Evolutionary conservation across 257 asterid species (phyloP).

Genomic region (Primulina huaijiensis): DNA sequence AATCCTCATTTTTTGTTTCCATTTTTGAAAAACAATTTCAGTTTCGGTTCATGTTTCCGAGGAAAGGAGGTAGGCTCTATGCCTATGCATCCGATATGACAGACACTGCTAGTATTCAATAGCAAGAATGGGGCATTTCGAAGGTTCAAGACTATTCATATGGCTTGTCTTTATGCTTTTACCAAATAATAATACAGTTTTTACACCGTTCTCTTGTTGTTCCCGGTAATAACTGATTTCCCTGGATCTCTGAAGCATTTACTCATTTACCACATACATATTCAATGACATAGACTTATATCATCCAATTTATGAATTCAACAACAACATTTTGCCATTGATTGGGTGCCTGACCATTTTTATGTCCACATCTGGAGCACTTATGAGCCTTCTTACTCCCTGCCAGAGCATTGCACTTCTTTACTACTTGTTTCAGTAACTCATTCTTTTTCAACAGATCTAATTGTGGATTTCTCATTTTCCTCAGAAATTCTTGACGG

Average conservation of each 20-base stretch:
- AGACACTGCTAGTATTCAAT: too few relatives aligned
- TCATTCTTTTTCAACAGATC: conserved; percentile 68
- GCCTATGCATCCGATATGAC: not conserved
- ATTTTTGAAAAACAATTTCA: too few relatives aligned
- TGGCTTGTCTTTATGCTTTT: too few relatives aligned
- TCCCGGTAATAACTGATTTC: too few relatives aligned
- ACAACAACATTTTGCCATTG: not conserved
- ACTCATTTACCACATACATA: not conserved
- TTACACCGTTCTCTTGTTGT: too few relatives aligned
- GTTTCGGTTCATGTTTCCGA: too few relatives aligned
- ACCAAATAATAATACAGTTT: too few relatives aligned
- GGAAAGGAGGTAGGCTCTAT: too few relatives aligned
- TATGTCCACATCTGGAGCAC: conserved; percentile 72
- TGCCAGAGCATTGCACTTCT: conserved; percentile 60
- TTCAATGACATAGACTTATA: not conserved
- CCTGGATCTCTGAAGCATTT: too few relatives aligned
- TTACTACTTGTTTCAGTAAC: conserved; percentile 44
- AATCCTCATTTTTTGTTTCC: too few relatives aligned
- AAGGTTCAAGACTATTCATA: not conserved
- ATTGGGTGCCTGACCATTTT: conserved; percentile 57
- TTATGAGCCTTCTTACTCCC: conserved; percentile 38
- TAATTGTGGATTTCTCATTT: conserved; percentile 63
- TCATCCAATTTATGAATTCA: not conserved
- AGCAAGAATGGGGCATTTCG: not conserved
- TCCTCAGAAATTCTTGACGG: conserved; percentile 44